Base-by-base conservation (phyloP, 1,284 basidiomycete genomes). In the Coriolopsis trogii region DNA sequence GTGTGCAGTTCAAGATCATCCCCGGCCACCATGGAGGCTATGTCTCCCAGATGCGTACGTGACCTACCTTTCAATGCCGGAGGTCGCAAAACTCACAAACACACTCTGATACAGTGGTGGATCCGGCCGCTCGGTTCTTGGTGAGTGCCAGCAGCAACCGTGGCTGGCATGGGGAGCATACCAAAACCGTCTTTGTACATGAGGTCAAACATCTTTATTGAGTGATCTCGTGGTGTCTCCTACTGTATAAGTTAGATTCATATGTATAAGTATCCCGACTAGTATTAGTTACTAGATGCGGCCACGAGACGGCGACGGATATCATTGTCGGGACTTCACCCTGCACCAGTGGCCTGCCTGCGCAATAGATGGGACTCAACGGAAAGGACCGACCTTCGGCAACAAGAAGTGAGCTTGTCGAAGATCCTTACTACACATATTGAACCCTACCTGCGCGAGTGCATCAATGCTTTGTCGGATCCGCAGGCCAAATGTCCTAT, bases 11-110 rank as follows among this genome's bases (percentile, higher is more conserved):
- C 79, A 94, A 94, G 71, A 97, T 98, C 56, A 92, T 99, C 31
- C 91, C 95, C 4, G 96, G 96, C 0, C 95, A 98, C 72, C 93
- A 98, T 71, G 95, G 95, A 25, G 95, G 94, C 2, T 91, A 87
- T 54, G 82, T 98, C 15, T 96, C 93, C 4, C 88, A 91, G 61
- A 91, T 97, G 82, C 69, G 93, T 95, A 55, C 31, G 67, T 62
- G 4, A 10, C 16, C 7, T 25, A 3, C 16, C 6, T 25, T 25
- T 20, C 21, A 16, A 4, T 10, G 41, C 30, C 9, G 9, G 3
- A 8, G 2, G 3, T 13, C n/a, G 12, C 9, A 40, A 25, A 18
- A 33, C 45, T 21, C n/a, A n/a, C n/a, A n/a, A n/a, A n/a, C n/a
- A n/a, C 46, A 53, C 39, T 34, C 10, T 5, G 46, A 55, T 39